Base-by-base conservation (phyloP, 2,329 filamentous ascomycete genomes). In the Dichotomopilus funicola region DNA sequence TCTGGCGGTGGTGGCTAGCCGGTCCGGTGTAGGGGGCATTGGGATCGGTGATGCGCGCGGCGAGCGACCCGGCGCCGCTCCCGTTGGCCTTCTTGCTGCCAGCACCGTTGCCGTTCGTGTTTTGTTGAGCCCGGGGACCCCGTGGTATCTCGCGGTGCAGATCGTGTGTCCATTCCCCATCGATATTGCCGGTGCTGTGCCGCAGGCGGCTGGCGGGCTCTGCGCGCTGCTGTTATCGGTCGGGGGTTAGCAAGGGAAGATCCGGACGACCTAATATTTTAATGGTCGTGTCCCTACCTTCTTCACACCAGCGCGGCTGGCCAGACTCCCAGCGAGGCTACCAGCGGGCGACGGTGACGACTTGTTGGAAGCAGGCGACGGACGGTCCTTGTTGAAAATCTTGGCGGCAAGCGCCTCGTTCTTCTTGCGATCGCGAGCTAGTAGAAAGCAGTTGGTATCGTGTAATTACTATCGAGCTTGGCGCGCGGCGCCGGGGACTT, bases 121-220 rank as follows among this genome's bases (percentile, higher is more conserved):
- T 65, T 63, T 59, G 51, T 52, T 66, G 62, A 55, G 63, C 65
- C 34, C 59, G 65, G 63, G 63, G 67, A 62, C 51, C 53, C 48
- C 31, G 35, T 45, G 64, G 67, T 69, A 69, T 61, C 71, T 65
- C 69, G 74, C 68, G 70, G 68, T 89, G 84, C 3, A 88, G 76
- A 63, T 89, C 86, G 67, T 88, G 85, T 8, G 82, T 84, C 86
- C 85, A 89, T 70, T 86, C 83, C 61, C 79, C 78, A 62, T 87
- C 77, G 67, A 87, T 78, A 67, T 83, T 80, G 59, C 80, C 78
- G 11, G 73, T 66, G 35, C 75, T 72, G 35, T 68, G 60, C 64
- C n/a, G 64, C 58, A 48, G 64, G 56, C 11, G 65, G 71, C 53
- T 69, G 66, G 36, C 66, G 50, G 62, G 61, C 51, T 63, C 60